Evolutionary conservation across 2,329 filamentous ascomycete genomes (phyloP).

Genomic region (Fusarium udum): DNA sequence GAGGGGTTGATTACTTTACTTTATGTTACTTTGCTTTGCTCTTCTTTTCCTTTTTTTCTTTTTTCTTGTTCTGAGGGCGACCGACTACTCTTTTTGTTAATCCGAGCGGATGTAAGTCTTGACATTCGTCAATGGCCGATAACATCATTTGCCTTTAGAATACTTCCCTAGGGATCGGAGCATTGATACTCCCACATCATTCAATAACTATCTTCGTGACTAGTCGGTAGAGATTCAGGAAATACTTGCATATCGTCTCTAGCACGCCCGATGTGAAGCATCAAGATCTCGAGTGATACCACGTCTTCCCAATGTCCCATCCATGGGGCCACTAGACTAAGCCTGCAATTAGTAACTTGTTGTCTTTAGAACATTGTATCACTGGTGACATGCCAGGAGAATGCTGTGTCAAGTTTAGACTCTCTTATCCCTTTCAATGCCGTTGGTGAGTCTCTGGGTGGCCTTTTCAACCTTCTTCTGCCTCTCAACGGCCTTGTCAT

Average conservation of each 20-base stretch:
- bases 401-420: slow-evolving; percentile 27
- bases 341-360: not conserved
- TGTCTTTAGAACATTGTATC: not conserved
- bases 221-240: not conserved
- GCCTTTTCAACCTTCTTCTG: not conserved
- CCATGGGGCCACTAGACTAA: not conserved
- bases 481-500: not conserved
- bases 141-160: not conserved
- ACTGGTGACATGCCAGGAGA: slow-evolving; percentile 8
- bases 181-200: not conserved
- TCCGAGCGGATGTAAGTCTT: not conserved
- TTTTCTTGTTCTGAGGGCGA: not conserved
- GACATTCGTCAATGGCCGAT: not conserved
- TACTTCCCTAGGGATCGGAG: not conserved
- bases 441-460: slow-evolving; percentile 2
- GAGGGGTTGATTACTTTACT: slow-evolving; percentile 5
- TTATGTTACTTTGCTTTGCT: not conserved
- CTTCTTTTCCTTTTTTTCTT: not conserved
- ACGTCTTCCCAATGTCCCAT: not conserved
- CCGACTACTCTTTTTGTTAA: not conserved
- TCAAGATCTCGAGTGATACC: not conserved
- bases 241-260: not conserved
- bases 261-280: not conserved
- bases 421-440: slow-evolving; percentile 19
- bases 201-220: not conserved